A percentile compares a stretch with the other conserved stretches of the same genome.
These are phyloP conservation scores for Knufia petricola DNA, from an alignment of 2,329 filamentous ascomycete genomes.

Conservation along the genomic window DNA sequence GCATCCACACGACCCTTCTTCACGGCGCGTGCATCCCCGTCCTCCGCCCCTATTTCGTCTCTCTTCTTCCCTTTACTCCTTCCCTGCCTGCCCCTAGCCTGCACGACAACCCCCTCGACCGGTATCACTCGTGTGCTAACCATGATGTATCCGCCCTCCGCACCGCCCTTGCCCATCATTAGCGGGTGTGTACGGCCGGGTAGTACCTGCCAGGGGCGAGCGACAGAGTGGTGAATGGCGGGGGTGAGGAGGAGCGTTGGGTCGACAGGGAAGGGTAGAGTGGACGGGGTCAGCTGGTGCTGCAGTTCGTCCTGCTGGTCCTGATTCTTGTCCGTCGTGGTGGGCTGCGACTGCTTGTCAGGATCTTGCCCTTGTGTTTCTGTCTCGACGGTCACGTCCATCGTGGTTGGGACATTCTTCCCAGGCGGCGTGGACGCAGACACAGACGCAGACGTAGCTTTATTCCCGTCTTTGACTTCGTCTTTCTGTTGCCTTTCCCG, in stretches of 20 bases:
- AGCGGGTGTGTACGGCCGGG: conserved; percentile 85
- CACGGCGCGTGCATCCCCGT: neutral
- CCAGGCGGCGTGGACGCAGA: neutral
- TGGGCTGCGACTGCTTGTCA: no score
- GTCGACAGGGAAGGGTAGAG: conserved; percentile 74
- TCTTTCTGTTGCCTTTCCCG: conserved; percentile 26
- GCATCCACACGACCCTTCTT: neutral
- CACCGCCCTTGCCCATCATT: conserved; percentile 81
- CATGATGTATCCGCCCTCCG: conserved; percentile 75
- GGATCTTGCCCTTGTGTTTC: no score
- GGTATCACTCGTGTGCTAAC: conserved; percentile 74
- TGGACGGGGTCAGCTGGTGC: conserved; percentile 27
- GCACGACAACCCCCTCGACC: conserved; percentile 60
- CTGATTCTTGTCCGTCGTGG: no score
- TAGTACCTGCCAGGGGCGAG: conserved; percentile 78
- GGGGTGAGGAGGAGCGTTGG: conserved; percentile 73
- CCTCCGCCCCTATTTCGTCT: conserved; percentile 6
- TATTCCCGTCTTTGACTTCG: no score
- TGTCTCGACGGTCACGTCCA: no score
- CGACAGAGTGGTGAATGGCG: conserved; percentile 68
- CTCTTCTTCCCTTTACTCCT: conserved; percentile 6
- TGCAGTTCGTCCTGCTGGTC: no score
- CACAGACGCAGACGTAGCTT: neutral
- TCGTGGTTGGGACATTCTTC: conserved; percentile 8
- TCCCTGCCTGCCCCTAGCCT: conserved; percentile 61